Base-by-base conservation (phyloP, 345 rosid species). In the Eutrema yunnanense region DNA sequence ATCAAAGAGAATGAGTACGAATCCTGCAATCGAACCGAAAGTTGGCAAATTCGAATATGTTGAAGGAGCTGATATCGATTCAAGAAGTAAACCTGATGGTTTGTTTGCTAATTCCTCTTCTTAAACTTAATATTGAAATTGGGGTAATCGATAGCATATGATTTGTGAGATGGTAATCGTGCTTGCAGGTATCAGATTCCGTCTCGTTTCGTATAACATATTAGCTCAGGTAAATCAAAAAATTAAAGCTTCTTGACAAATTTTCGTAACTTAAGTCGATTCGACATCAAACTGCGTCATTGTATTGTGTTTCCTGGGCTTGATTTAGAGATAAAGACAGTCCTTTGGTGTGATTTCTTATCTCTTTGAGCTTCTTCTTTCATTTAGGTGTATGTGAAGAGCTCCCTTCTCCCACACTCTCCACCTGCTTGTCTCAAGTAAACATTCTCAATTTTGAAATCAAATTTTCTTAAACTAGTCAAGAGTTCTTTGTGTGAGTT, bases 401-500 rank as follows among this genome's bases (percentile, higher is more conserved):
- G 92, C 65, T 72, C 87, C 26, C 62, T 75, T 9, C 82, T 90
- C 66, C 96, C 96, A 13, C 87, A 92, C 65, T 87, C 98, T 63
- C 99, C 98, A 54, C 74, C 92, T 77, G 78, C 97, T 56, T 85
- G 87, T 71, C 96, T 92, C 78, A 86, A 85, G 98, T 95, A 81
- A 78, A 33, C 34, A n/a, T 16, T 61, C 52, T 62, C 46, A 16
- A 4, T 60, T 62, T 69, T 16, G 12, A 47, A 8, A 43, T 62
- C 9, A 41, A 9, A 0, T n/a, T 36, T 36, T 29, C 7, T 8
- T 42, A 22, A 36, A 27, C 46, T 42, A 13, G 46, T 12, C 14
- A 43, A 56, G 26, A 56, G 60, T 60, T 75, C 26, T 33, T 69
- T 33, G 4, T 74, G 22, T 43, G 56, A 53, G 26, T 36, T 61